Evolutionary conservation across 306 rosid species (phyloP).

Genomic region (Castanea sativa): DNA sequence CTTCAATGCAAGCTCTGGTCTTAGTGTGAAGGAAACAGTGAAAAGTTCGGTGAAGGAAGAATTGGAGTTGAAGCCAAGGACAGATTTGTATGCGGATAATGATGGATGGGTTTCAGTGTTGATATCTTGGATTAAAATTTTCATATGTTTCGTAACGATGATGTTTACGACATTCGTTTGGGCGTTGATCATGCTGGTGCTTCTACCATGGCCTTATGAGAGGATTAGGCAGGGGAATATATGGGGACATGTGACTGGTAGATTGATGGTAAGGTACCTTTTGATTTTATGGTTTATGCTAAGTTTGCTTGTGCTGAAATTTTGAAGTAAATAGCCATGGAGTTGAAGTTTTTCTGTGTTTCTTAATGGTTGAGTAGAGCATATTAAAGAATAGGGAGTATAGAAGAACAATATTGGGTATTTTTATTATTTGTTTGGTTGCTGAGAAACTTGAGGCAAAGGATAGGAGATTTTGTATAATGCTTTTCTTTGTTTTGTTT

Average conservation of each 20-base stretch:
- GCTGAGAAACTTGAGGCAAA: not conserved
- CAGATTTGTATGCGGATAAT: constrained; percentile 27
- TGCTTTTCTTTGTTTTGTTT: not conserved
- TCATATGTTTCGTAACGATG: constrained; percentile 49
- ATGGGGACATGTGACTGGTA: constrained; percentile 68
- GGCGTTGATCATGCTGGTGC: constrained; percentile 54
- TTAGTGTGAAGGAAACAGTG: constrained; percentile 28
- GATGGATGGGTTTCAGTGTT: constrained; percentile 43
- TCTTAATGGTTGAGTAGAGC: not conserved
- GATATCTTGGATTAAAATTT: constrained; percentile 50
- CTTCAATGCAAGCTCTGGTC: constrained; percentile 41
- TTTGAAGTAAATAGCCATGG: not conserved
- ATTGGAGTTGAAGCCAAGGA: constrained; percentile 12
- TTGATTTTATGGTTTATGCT: not conserved
- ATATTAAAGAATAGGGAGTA: not conserved
- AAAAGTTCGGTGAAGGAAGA: constrained; percentile 29
- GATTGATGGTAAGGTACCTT: constrained; percentile 52
- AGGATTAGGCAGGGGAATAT: constrained; percentile 62
- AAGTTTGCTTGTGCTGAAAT: not conserved
- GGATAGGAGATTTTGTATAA: not conserved
- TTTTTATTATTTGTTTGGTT: not conserved
- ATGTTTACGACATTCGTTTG: constrained; percentile 57
- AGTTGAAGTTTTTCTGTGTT: not conserved
- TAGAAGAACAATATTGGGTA: not conserved
- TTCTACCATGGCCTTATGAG: constrained; percentile 61